A percentile compares a stretch with the other conserved stretches of the same genome.
phyloP scores from a whole-genome alignment of 495 filamentous ascomycete genomes.

The Ascodesmis nigricans region DNA sequence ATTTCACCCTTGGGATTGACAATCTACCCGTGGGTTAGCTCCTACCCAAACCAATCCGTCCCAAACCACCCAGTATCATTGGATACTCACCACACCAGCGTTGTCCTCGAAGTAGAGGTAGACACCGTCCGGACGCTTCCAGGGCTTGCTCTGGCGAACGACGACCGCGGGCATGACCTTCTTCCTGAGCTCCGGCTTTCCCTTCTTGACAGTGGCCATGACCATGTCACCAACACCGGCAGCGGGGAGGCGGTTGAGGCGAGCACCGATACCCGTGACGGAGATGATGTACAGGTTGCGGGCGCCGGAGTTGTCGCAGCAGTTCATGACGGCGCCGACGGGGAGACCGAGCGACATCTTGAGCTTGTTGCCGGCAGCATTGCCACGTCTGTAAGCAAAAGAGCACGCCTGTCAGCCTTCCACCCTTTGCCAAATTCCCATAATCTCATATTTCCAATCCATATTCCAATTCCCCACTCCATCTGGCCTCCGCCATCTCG shows the following conservation, averaged over 20 bases:
- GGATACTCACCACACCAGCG: constrained; percentile 71
- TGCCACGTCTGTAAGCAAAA: constrained; percentile 35
- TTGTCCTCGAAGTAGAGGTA: constrained; percentile 99
- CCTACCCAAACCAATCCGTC: background rate
- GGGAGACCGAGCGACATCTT: constrained; percentile 99
- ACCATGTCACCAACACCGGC: constrained; percentile 99
- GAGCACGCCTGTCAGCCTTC: no score
- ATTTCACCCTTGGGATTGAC: constrained; percentile 99
- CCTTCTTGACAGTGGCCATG: constrained; percentile 99
- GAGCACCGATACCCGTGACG: constrained; percentile 96
- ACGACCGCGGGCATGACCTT: constrained; percentile 99
- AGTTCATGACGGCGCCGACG: constrained; percentile 89
- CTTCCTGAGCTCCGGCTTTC: constrained; percentile 97
- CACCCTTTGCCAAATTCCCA: no score
- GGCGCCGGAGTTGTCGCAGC: constrained; percentile 94
- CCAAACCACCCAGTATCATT: background rate
- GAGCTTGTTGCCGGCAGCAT: constrained; percentile 96
- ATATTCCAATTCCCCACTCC: no score
- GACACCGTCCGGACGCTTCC: constrained; percentile 89
- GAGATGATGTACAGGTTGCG: constrained; percentile 99
- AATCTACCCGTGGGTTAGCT: constrained; percentile 36
- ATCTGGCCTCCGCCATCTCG: no score
- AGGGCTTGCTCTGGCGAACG: constrained; percentile 95
- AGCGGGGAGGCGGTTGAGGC: constrained; percentile 92
- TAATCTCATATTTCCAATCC: no score